A percentile compares a stretch with the other conserved stretches of the same genome.
Evolutionary conservation across 441 rosid genomes (phyloP).

Genomic region (Corymbia calophylla): DNA sequence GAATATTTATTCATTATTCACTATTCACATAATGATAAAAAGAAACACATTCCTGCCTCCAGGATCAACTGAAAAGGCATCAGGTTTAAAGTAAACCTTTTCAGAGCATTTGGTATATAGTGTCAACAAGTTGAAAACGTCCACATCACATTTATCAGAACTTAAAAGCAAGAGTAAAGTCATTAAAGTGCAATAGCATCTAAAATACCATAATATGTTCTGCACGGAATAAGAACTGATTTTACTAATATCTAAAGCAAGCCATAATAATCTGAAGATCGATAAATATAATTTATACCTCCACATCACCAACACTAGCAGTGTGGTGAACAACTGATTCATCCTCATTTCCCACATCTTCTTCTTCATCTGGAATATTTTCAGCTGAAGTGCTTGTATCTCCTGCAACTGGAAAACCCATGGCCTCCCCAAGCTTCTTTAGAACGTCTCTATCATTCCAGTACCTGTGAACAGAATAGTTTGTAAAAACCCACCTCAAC

Average conservation of each 20-base stretch:
- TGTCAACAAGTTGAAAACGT: background rate
- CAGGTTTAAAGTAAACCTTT: background rate
- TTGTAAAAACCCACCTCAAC: background rate
- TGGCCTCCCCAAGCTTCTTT: constrained; percentile 92
- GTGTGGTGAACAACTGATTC: constrained; percentile 84
- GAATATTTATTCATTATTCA: background rate
- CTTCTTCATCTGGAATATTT: constrained; percentile 53
- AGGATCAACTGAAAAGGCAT: background rate
- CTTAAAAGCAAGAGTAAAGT: background rate
- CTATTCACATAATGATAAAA: background rate
- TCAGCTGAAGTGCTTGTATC: constrained; percentile 56
- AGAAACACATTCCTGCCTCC: background rate
- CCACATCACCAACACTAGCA: constrained; percentile 94
- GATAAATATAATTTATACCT: constrained; percentile 28
- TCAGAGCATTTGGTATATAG: background rate
- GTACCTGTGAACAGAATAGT: constrained; percentile 43
- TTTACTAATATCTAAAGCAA: background rate
- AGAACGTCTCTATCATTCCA: constrained; percentile 91
- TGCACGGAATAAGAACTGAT: background rate
- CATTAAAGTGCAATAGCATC: background rate
- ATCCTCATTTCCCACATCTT: constrained; percentile 70
- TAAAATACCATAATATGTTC: background rate
- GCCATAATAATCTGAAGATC: background rate
- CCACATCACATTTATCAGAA: background rate
- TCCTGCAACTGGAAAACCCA: constrained; percentile 74